Base-by-base conservation (phyloP, 2,329 filamentous ascomycete genomes). In the Fusarium brachygibbosum region DNA sequence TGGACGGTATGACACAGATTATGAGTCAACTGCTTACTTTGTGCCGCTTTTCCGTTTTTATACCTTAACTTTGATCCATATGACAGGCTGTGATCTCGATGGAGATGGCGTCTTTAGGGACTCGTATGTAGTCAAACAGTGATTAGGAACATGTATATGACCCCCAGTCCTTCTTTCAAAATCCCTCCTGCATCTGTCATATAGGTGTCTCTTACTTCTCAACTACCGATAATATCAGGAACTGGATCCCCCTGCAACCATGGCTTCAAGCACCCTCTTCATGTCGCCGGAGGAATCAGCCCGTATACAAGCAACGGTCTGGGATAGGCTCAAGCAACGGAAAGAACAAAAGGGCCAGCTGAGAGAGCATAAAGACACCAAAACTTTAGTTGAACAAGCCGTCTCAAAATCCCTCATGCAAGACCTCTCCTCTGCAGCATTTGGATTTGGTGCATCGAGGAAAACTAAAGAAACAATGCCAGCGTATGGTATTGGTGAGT, bases 221-320 rank as follows among this genome's bases (percentile, higher is more conserved):
- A 17, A 38, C 0, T 6, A 34, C 6, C 7, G 1, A 3, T 6
- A 6, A 2, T 6, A 6, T n/a, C 14, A 23, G 16, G 5, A 42
- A 9, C 12, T 11, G 4, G 3, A 13, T 8, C 11, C 2, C 4
- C 5, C 10, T 9, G 3, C 19, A 13, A 1, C 9, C 17, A 25
- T 44, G 17, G 6, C 12, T 12, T 6, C 16, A 3, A 32, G 19
- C 31, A 80, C 76, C 1, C 62, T 80, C 19, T 79, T 77, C 40
- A 71, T 80, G 63, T 76, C 78, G 1, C 67, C 66, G 0, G 67
- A 75, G 23, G 79, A 80, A 52, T 73, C 73, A 2, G 63, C 72
- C 11, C 76, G 76, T 6, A 72, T 80, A 12, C 69, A 63, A 40
- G 67, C 58, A 2, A 75, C 68, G 0, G 54, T 77, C 34, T 68